phyloP scores from a whole-genome alignment of 2,329 filamentous ascomycete species.

The Ceratocystis lukuohia region DNA sequence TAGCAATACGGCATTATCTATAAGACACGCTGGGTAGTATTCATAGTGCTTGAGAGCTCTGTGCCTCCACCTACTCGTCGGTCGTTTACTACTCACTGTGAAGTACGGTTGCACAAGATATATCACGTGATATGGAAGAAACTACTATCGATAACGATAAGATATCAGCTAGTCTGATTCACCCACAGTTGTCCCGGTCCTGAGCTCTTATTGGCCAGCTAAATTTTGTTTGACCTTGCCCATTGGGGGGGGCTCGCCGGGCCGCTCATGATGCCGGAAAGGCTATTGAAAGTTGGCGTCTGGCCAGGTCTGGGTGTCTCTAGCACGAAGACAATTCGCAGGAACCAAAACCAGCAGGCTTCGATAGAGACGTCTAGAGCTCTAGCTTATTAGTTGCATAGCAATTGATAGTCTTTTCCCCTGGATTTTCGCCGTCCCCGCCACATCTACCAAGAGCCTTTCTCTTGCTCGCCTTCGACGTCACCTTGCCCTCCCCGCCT shows the following conservation, averaged over 20 bases:
- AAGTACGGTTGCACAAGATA: too few relatives aligned
- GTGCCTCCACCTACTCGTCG: background rate
- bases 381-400: background rate
- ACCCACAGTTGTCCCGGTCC: conserved; percentile 7
- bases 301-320: background rate
- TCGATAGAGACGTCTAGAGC: background rate
- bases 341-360: background rate
- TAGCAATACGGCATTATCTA: too few relatives aligned
- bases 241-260: background rate
- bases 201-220: conserved; percentile 3
- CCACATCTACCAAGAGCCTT: background rate
- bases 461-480: background rate
- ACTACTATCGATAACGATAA: background rate
- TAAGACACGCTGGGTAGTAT: too few relatives aligned
- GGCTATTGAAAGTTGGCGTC: background rate
- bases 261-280: conserved; percentile 5
- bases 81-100: too few relatives aligned
- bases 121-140: background rate
- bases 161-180: background rate
- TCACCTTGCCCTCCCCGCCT: background rate
- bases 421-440: background rate
- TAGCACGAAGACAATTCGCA: background rate
- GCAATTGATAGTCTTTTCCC: background rate
- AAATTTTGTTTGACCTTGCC: conserved; percentile 1
- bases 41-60: background rate